Base-by-base conservation (phyloP, 2,329 filamentous ascomycete genomes). In the Xylaria sp. region DNA sequence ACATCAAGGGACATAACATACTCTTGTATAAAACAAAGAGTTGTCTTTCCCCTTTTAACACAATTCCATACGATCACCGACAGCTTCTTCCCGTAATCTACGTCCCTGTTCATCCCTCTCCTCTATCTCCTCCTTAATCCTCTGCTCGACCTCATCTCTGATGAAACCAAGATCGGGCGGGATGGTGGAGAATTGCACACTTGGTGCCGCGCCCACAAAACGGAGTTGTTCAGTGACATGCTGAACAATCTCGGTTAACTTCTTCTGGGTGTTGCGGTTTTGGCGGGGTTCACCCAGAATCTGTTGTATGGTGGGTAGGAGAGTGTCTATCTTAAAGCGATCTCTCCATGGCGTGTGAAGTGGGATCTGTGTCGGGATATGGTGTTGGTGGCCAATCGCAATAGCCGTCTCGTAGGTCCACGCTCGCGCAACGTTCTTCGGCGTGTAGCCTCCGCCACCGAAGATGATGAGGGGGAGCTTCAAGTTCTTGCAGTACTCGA, bases 351-450 rank as follows among this genome's bases (percentile, higher is more conserved):
- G 90, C 6, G 93, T 86, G 68, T 95, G 87, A 42, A 83, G 76
- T 0, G 94, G 93, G 34, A 97, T 87, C 10, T 85, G 82, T 16
- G 88, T 83, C 71, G 80, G 78, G 64, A 97, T 87, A 59, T 84
- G 83, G 64, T 88, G 81, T 61, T 89, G 81, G 59, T 86, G 86
- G 66, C 87, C 86, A 63, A 95, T 90, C 61, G 91, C 91, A 66
- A 97, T 91, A 62, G 90, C 89, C 10, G 94, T 99, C 77, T 99
- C 94, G 75, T 96, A 93, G 23, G 92, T 91, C 94, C 94, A 99
- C 35, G 93, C 92, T 57, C 94, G 89, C 48, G 94, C 94, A 5
- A 99, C 94, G 70, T 99, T 99, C 65, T 93, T 86, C 4, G 94
- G 92, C 11, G 94, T 99, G 76, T 99, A 99, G 34, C 94, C 94